Conservation (phyloP, 345 rosid genomes). For the Arabidopsis arenosa region DNA sequence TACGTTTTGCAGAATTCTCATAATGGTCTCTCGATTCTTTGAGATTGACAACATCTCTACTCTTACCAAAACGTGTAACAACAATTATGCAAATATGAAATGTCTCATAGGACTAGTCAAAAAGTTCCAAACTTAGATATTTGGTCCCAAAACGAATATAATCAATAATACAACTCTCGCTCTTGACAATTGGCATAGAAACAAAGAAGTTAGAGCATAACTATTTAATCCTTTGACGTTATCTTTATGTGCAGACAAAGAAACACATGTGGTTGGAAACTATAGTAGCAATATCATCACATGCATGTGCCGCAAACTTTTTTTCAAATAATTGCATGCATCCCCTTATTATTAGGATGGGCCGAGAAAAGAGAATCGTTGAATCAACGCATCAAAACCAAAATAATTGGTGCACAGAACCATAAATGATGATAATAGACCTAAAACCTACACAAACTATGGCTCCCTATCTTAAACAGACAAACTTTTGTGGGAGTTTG, state of each 20-base stretch:
- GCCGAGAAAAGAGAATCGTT: conserved; percentile 31
- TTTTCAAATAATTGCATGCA: conserved; percentile 38
- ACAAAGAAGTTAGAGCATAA: conserved; percentile 12
- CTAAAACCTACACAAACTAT: conserved; percentile 30
- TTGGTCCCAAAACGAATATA: conserved; percentile 22
- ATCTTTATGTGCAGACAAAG: conserved; percentile 17
- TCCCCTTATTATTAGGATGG: conserved; percentile 24
- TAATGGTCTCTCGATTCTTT: conserved; percentile 29
- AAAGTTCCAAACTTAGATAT: conserved; percentile 12
- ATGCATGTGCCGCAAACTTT: conserved; percentile 32
- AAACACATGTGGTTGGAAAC: conserved; percentile 21
- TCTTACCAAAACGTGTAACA: conserved; percentile 22
- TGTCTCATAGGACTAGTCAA: conserved; percentile 38
- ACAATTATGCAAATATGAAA: conserved; percentile 12
- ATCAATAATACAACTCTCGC: conserved; percentile 2
- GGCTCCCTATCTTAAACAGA: conserved; percentile 21
- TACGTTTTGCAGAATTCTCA: conserved; percentile 15
- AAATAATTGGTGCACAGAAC: conserved; percentile 40
- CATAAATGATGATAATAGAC: conserved; percentile 27
- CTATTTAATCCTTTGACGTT: conserved; percentile 1
- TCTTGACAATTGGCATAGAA: conserved; percentile 12
- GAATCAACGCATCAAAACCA: conserved; percentile 25
- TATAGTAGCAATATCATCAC: conserved; percentile 19
- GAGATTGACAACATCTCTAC: conserved; percentile 15
- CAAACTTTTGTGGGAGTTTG: neutral